phyloP scores from a whole-genome alignment of 2,329 filamentous ascomycete species.

The Periconia sp. region DNA sequence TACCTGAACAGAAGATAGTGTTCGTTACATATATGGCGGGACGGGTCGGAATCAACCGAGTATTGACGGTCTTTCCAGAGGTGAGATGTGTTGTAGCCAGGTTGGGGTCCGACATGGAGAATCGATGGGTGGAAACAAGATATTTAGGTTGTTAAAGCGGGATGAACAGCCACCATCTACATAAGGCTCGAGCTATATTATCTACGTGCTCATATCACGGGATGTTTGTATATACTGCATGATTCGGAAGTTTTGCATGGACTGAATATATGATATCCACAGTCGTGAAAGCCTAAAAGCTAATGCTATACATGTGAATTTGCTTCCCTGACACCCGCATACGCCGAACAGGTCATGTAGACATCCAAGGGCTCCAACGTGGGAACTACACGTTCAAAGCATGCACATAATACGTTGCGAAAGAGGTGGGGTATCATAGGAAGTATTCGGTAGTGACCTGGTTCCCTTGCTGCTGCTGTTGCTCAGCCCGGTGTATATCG shows the following conservation, averaged over 20 bases:
- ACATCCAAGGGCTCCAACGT: too few relatives aligned
- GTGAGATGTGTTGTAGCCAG: constrained; percentile 86
- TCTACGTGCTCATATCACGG: too few relatives aligned
- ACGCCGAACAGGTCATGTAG: too few relatives aligned
- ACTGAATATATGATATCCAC: too few relatives aligned
- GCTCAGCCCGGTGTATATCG: constrained; percentile 81
- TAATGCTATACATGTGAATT: too few relatives aligned
- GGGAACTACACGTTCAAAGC: too few relatives aligned
- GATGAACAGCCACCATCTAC: too few relatives aligned
- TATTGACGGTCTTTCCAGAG: constrained; percentile 87
- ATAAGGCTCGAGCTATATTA: too few relatives aligned
- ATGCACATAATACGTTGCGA: neutral
- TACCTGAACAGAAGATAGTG: constrained; percentile 81
- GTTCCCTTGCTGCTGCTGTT: constrained; percentile 78
- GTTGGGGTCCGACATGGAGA: constrained; percentile 80
- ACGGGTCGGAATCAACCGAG: constrained; percentile 78
- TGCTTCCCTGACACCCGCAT: too few relatives aligned
- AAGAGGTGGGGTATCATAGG: constrained; percentile 56
- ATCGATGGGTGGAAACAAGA: constrained; percentile 86
- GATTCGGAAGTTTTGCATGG: too few relatives aligned
- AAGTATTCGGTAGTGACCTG: constrained; percentile 72
- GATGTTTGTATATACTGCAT: too few relatives aligned
- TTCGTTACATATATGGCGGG: constrained; percentile 93
- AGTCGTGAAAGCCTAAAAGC: too few relatives aligned
- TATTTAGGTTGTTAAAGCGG: constrained; percentile 92